Conservation (phyloP, 208 protist species). For the Leishmania major region DNA sequence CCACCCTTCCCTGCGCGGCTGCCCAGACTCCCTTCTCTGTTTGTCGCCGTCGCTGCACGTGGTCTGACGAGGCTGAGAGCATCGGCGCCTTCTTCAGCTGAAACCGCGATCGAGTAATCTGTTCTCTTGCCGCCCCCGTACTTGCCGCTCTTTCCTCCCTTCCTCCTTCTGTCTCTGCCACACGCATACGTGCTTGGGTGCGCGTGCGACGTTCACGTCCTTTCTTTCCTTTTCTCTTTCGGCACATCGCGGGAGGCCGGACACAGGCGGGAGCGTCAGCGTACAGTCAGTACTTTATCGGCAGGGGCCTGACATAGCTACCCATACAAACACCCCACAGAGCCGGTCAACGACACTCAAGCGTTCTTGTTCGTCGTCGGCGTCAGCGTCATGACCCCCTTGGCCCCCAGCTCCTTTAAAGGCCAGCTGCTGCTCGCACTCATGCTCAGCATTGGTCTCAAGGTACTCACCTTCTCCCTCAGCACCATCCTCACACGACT, state of each 20-base stretch:
- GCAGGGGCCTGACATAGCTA: background rate
- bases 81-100: background rate
- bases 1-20: no score
- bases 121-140: background rate
- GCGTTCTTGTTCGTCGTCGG: background rate
- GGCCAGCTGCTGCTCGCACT: conserved; percentile 65
- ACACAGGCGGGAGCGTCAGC: background rate
- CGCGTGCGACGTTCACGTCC: background rate
- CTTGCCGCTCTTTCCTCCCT: background rate
- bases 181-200: background rate
- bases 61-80: no score
- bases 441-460: conserved; percentile 63
- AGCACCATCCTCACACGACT: conserved; percentile 66
- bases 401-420: conserved; percentile 43
- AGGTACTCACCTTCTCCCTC: conserved; percentile 78
- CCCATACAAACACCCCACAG: background rate
- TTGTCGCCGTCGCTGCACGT: background rate
- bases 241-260: background rate
- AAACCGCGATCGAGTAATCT: background rate
- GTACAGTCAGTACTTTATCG: background rate
- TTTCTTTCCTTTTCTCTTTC: conserved; percentile 14
- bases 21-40: background rate
- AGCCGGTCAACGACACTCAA: background rate
- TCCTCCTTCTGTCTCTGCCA: background rate
- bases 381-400: background rate